Conservation (phyloP, 352 stramenopile species). For the Phytophthora boehmeriae region DNA sequence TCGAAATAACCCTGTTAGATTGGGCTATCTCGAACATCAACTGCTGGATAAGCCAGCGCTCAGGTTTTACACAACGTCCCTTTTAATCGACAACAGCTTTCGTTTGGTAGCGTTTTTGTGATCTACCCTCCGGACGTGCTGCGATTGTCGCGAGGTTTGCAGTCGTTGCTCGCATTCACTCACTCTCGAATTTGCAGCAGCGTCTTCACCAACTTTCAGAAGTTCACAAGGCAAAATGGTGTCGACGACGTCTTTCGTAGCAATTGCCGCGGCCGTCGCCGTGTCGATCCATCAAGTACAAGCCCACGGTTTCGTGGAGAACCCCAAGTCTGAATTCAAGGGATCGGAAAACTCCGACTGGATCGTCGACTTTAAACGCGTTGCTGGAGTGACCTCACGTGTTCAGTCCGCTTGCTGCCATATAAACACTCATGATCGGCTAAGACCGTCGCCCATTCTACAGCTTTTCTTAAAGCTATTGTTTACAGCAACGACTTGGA, state of each 20-base stretch:
- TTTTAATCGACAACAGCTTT: conserved; percentile 2
- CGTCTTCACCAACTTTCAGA: conserved; percentile 6
- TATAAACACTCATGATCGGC: conserved; percentile 73
- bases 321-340: conserved; percentile 1
- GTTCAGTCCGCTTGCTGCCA: conserved; percentile 30
- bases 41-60: no score
- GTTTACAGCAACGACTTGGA: conserved; percentile 58
- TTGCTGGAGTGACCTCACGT: no score
- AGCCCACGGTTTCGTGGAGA: conserved; percentile 26
- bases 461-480: conserved; percentile 44
- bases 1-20: no score
- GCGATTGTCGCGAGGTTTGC: neutral
- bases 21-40: no score
- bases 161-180: conserved; percentile 2
- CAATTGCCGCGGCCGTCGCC: conserved; percentile 24
- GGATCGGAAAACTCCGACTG: conserved; percentile 18
- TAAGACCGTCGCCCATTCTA: conserved; percentile 71
- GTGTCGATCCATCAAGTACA: conserved; percentile 1
- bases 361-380: no score
- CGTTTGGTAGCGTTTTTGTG: conserved; percentile 16
- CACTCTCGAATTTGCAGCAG: conserved; percentile 30
- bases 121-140: conserved; percentile 2
- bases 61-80: no score
- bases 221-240: conserved; percentile 18
- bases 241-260: conserved; percentile 24